Evolutionary conservation across 768 basidiomycete genomes (phyloP), one percentile per base, ranked within the genome.

Genomic region (Melanogaster broomeanus): DNA sequence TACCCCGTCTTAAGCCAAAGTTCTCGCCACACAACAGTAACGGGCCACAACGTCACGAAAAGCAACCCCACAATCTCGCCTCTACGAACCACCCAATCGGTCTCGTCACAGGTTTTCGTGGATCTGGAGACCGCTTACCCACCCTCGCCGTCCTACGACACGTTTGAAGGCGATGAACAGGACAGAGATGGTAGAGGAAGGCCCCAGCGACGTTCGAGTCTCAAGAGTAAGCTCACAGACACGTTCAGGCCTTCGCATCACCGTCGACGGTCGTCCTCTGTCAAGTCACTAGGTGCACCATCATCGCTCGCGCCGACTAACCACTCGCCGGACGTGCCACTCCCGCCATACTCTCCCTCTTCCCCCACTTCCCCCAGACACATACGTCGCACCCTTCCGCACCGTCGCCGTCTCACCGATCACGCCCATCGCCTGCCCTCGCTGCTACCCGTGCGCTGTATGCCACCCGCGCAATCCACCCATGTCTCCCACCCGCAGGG

Each of bases 381-480:
- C 62, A 61, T 4, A 0, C 51, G 2, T 11, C 57, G 22, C 57
- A 63, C 2, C 59, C 63, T 9, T 40, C 63, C 16, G 25, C 39
- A 4, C 9, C 57, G 18, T 51, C 44, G 16, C 43, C 57, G 19
- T 46, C 10, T 6, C 53, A 55, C 30, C 62, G 61, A 37, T 30
- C 51, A 3, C 66, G 56, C 2, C 58, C 70, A 7, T 60, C 69
- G 3, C 55, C 60, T 2, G 48, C 61, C 19, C 69, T 62, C 6
- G 48, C 62, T 2, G 55, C 64, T n/a, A 68, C 69, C 0, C 79
- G 75, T 0, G 76, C 80, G 31, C 77, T 85, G 48, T 91, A 91
- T 64, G 62, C 78, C 5, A 90, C 88, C 56, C 76, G 76, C 22
- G 88, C 84, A 10, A 75, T 90, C 22, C 87, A 88, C 56, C 76